phyloP scores from a whole-genome alignment of 2,329 filamentous ascomycete genomes.

The Trichoderma atroviride region DNA sequence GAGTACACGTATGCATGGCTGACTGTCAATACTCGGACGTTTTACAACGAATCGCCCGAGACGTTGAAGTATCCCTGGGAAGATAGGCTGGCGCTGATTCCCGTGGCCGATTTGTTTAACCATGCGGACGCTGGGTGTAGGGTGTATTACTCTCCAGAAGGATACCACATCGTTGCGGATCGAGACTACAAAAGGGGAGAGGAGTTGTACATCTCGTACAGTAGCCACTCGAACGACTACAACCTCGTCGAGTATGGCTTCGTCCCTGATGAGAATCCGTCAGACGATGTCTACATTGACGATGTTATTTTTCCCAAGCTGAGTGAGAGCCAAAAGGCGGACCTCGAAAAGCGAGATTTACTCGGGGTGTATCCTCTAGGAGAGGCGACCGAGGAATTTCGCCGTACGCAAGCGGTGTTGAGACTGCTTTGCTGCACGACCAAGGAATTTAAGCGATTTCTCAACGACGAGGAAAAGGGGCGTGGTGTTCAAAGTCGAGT shows the following conservation, averaged over 20 bases:
- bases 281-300: conserved; percentile 55
- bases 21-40: conserved; percentile 21
- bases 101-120: conserved; percentile 26
- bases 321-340: conserved; percentile 41
- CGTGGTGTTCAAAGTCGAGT: neutral
- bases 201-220: conserved; percentile 72
- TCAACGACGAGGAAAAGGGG: conserved; percentile 42
- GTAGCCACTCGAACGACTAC: conserved; percentile 71
- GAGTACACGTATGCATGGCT: conserved; percentile 20
- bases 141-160: neutral
- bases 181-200: conserved; percentile 49
- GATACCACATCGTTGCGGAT: conserved; percentile 9
- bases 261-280: conserved; percentile 50
- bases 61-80: conserved; percentile 26
- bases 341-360: conserved; percentile 50
- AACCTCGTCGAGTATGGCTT: conserved; percentile 70
- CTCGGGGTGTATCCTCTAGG: conserved; percentile 57
- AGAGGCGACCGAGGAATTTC: conserved; percentile 47
- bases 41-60: conserved; percentile 17
- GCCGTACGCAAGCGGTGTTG: conserved; percentile 58
- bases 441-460: conserved; percentile 44
- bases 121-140: conserved; percentile 16
- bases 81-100: conserved; percentile 20
- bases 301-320: conserved; percentile 49
- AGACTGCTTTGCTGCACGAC: conserved; percentile 42